These are phyloP conservation scores for Ceratocystis variospora DNA, from an alignment of 2,329 filamentous ascomycete species.

Conservation along the genomic window DNA sequence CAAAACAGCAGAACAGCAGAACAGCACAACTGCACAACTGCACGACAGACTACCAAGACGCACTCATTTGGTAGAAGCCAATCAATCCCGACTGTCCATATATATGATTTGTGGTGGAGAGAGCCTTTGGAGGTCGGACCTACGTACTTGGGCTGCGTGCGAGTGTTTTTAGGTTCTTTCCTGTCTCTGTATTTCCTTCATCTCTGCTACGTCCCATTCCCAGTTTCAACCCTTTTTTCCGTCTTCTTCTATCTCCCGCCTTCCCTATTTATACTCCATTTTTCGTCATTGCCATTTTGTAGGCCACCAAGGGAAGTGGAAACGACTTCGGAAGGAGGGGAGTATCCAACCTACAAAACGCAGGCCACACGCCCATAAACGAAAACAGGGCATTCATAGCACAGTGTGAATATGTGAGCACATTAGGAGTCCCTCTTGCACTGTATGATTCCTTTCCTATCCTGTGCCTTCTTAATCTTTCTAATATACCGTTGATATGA, in stretches of 20 bases:
- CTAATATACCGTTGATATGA: not conserved
- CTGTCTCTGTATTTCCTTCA: not conserved
- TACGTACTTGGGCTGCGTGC: not conserved
- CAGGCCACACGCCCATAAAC: not conserved
- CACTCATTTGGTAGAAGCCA: too few species aligned
- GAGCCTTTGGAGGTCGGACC: too few species aligned
- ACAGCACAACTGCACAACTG: too few species aligned
- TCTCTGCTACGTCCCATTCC: too few species aligned
- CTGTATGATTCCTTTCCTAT: too few species aligned
- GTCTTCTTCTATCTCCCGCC: not conserved
- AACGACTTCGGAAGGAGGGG: not conserved
- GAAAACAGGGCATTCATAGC: not conserved
- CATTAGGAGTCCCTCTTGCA: not conserved
- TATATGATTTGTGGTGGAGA: too few species aligned
- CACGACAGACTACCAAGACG: too few species aligned
- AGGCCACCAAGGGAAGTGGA: not conserved
- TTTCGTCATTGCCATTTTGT: not conserved
- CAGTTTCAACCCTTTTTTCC: not conserved
- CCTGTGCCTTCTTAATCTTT: too few species aligned
- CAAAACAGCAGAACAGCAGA: not conserved
- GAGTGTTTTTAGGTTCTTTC: not conserved
- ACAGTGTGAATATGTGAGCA: not conserved
- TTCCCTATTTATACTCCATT: not conserved
- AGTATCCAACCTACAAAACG: not conserved
- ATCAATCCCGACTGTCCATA: too few species aligned